Evolutionary conservation across 495 filamentous ascomycete species (phyloP), one percentile per base, ranked within the genome.

Genomic region (Neurospora sp.): DNA sequence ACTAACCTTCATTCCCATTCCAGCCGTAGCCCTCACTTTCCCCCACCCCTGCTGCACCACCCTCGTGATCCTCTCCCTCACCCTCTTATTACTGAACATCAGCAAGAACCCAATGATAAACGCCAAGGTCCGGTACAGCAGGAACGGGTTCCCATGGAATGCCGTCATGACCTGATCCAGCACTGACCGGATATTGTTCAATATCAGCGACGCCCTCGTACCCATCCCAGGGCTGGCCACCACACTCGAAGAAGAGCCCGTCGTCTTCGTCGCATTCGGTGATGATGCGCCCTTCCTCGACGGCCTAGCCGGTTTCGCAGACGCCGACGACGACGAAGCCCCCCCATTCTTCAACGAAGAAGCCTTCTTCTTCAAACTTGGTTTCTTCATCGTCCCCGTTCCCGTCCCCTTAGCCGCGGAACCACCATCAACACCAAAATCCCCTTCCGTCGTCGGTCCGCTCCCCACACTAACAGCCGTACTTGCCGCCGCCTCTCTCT

Each of bases 1-100:
- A 82, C 91, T 96, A 76, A 99, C 94, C 83, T 98, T 98, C 70
- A 97, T 92, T 1, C 96, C 96, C 95, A 98, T 98, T 0, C 95
- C 94, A 17, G 95, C 90, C 0, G 96, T 99, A 42, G 88, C 86
- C 74, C 85, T 89, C 8, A 98, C 83, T 82, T 97, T 98, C 40
- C 89, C 87, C 96, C 94, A 98, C 31, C 89, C 88, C 39, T 86
- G 80, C 69, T 87, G 87, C 53, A 94, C 78, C 40, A 93, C 84
- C 72, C 89, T 86, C 73, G 88, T 84, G 38, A 98, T 78, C 72
- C 91, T 88, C 71, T 97, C 91, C 41, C 93, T 87, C 10, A 97
- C 83, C 75, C 90, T 89, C 76, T 87, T 87, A 75, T 91, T 86
- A 79, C 91, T 90, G 70, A 97, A 85, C 74, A 95, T 88, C 76